These are phyloP conservation scores for Helminthosporium solani DNA, from an alignment of 2,329 filamentous ascomycete species.

Conservation along the genomic window DNA sequence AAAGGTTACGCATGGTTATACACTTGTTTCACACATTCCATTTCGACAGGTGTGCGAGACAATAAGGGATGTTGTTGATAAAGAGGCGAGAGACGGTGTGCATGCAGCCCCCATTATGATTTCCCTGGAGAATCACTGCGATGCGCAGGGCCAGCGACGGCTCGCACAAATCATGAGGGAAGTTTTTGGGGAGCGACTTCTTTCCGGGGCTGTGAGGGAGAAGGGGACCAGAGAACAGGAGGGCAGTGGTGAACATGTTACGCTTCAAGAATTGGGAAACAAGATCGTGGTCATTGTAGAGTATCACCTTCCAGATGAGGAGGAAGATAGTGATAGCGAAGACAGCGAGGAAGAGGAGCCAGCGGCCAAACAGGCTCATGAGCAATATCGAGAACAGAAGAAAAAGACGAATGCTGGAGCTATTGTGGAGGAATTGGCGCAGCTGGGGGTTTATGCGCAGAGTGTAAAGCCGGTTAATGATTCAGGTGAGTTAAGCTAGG, in stretches of 20 bases:
- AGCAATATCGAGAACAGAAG: constrained; percentile 56
- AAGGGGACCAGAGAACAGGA: constrained; percentile 59
- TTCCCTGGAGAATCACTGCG: constrained; percentile 69
- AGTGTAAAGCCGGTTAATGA: constrained; percentile 67
- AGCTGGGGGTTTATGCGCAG: constrained; percentile 68
- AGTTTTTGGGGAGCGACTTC: constrained; percentile 60
- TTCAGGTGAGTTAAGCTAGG: constrained; percentile 38
- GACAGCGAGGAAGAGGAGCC: constrained; percentile 45
- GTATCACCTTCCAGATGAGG: constrained; percentile 60
- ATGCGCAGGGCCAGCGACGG: constrained; percentile 58
- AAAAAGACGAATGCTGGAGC: constrained; percentile 45
- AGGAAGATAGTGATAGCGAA: constrained; percentile 40
- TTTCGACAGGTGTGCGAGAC: constrained; percentile 67
- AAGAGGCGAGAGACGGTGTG: constrained; percentile 53
- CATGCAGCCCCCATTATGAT: constrained; percentile 61
- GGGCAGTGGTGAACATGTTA: constrained; percentile 55
- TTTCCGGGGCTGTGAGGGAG: constrained; percentile 58
- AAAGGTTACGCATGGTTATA: constrained; percentile 67
- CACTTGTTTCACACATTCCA: constrained; percentile 64
- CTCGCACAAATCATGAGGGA: constrained; percentile 67
- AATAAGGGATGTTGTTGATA: constrained; percentile 62
- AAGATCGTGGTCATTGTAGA: constrained; percentile 69
- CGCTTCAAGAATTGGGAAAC: constrained; percentile 59
- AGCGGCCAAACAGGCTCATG: constrained; percentile 51
- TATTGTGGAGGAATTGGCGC: constrained; percentile 66